phyloP scores from a whole-genome alignment of 768 basidiomycete genomes.

The Podaxis pistillaris region DNA sequence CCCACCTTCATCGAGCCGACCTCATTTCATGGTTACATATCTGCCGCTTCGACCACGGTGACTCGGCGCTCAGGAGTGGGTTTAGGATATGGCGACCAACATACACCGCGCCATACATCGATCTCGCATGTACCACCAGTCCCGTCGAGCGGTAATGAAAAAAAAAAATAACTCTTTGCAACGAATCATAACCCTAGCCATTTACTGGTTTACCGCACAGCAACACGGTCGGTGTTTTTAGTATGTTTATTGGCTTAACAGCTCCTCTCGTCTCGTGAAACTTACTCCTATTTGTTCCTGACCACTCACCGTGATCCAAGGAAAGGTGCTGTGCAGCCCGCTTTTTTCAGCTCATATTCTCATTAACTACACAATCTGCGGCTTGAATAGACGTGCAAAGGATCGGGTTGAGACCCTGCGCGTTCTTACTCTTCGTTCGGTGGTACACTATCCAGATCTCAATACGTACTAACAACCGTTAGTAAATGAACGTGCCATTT shows the following conservation, averaged over 20 bases:
- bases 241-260: background rate
- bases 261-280: background rate
- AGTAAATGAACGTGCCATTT: background rate
- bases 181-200: background rate
- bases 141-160: constrained; percentile 1
- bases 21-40: background rate
- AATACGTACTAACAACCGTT: background rate
- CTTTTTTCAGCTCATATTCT: background rate
- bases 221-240: background rate
- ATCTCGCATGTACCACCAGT: background rate
- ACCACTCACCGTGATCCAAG: background rate
- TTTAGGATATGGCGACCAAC: background rate
- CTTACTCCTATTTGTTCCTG: background rate
- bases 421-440: background rate
- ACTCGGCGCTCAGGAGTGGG: background rate
- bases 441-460: background rate
- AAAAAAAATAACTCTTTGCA: background rate
- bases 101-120: background rate
- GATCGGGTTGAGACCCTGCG: background rate
- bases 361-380: background rate
- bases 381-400: background rate
- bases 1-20: background rate
- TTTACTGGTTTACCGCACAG: background rate
- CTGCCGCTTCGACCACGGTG: background rate
- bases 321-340: background rate